Percentiles rank a stretch among this genome's conserved stretches.
Evolutionary conservation across 768 basidiomycete genomes (phyloP).

Genomic region (Russula sp.): DNA sequence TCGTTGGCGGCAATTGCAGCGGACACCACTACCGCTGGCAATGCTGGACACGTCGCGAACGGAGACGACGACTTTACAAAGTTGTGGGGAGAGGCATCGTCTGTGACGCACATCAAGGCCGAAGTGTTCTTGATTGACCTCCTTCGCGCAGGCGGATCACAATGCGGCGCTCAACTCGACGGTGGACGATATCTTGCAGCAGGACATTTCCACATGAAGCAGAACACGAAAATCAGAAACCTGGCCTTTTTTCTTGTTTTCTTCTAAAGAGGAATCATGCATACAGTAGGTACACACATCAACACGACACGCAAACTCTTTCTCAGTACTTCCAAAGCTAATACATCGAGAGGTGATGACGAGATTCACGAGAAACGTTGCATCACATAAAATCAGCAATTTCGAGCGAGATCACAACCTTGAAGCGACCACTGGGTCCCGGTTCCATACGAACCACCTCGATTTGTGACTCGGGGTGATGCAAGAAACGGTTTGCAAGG

Average conservation of each 20-base stretch:
- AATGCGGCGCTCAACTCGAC: not conserved
- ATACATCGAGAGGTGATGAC: not conserved
- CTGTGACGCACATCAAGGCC: not conserved
- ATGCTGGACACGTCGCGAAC: not conserved
- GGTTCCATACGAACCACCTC: not conserved
- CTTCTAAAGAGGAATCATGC: too few relatives aligned
- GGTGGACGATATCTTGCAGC: too few relatives aligned
- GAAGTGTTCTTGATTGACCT: not conserved
- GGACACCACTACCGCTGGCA: too few relatives aligned
- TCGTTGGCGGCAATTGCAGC: too few relatives aligned
- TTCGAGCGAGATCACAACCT: conserved; percentile 1
- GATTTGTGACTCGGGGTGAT: not conserved
- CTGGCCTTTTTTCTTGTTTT: too few relatives aligned
- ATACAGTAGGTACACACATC: too few relatives aligned
- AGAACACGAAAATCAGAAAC: too few relatives aligned
- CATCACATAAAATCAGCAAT: not conserved
- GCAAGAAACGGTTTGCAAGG: not conserved
- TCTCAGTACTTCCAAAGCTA: too few relatives aligned
- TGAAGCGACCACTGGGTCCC: not conserved
- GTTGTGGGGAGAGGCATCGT: conserved; percentile 2
- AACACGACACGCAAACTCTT: too few relatives aligned
- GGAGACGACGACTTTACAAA: not conserved
- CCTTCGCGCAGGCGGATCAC: not conserved
- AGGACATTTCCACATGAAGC: conserved; percentile 11
- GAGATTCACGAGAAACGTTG: too few relatives aligned